Conservation (phyloP, 805 yeast genomes). For the Ogataea henricii region DNA sequence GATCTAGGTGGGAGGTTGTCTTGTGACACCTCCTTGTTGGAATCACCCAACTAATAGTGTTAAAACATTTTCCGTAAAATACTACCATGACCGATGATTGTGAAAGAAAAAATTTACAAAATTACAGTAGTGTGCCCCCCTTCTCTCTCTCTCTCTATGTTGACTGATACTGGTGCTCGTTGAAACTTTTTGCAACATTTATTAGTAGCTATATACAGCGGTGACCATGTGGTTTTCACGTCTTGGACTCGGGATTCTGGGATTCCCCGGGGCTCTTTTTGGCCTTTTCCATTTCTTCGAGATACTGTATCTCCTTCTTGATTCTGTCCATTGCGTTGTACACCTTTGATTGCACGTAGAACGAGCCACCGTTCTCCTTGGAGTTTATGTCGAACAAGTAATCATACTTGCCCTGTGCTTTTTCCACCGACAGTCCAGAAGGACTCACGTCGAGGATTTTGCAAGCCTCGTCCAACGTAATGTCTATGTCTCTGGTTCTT, state of each 20-base stretch:
- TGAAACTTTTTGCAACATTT: background rate
- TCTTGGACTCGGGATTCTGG: slow-evolving; percentile 1
- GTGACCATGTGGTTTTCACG: background rate
- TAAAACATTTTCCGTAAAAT: slow-evolving; percentile 43
- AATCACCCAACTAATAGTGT: slow-evolving; percentile 49
- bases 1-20: slow-evolving; percentile 28
- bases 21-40: slow-evolving; percentile 31
- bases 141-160: too few relatives aligned
- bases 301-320: slow-evolving; percentile 69
- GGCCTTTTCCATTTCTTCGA: slow-evolving; percentile 44
- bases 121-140: too few relatives aligned
- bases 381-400: slow-evolving; percentile 86
- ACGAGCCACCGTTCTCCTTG: slow-evolving; percentile 94
- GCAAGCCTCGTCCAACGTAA: slow-evolving; percentile 85
- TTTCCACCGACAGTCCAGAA: slow-evolving; percentile 53
- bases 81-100: slow-evolving; percentile 3
- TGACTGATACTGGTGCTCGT: too few relatives aligned
- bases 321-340: slow-evolving; percentile 92
- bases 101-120: too few relatives aligned
- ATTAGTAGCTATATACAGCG: slow-evolving; percentile 10
- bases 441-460: slow-evolving; percentile 83
- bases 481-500: slow-evolving; percentile 68
- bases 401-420: slow-evolving; percentile 69
- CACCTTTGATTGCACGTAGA: slow-evolving; percentile 90
- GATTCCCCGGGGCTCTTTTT: slow-evolving; percentile 15